Evolutionary conservation across 2,329 filamentous ascomycete genomes (phyloP), one percentile per base, ranked within the genome.

Genomic region (Cladophialophora psammophila): DNA sequence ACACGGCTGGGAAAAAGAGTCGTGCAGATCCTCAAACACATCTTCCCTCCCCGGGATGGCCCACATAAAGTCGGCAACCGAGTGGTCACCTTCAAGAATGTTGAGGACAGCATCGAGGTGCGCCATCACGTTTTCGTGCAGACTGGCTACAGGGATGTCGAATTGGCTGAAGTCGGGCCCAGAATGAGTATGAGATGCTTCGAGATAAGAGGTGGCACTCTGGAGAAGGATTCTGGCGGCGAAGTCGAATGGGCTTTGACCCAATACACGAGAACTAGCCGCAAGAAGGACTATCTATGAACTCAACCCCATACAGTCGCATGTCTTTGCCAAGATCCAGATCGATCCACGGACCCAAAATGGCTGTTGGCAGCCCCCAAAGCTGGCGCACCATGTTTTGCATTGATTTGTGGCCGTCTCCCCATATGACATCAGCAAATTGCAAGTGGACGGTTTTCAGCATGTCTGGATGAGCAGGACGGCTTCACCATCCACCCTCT

Each of bases 171-270:
- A 78, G 93, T 96, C 59, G 93, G 94, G 0, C 95, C 95, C 1
- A 86, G 95, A 65, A 97, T 98, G 92, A 97, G 93, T n/a, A 95
- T 98, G 93, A 86, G 93, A 72, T 83, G 93, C 61, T 99, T 98
- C 76, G 93, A 98, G 81, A 97, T 99, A 69, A 86, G 94, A 55
- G 90, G 90, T 61, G 94, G 95, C 15, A 96, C 94, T 3, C 82
- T 97, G 67, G 95, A 98, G 77, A 96, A 82, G 69, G 79, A 94
- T 75, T 96, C 96, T 79, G 92, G 72, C 3, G 94, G 94, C 3
- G 95, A 99, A 79, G 89, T 96, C 4, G 95, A 99, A 80, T 99
- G 95, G 95, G 91, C 95, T 70, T 84, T 99, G 70, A 96, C 92
- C 69, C 94, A 97, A 77, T 99, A 97, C 79, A 99, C 94, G 8